Evolutionary conservation across 2,329 filamentous ascomycete species (phyloP).

Genomic region (Arthrobotrys megalospora): DNA sequence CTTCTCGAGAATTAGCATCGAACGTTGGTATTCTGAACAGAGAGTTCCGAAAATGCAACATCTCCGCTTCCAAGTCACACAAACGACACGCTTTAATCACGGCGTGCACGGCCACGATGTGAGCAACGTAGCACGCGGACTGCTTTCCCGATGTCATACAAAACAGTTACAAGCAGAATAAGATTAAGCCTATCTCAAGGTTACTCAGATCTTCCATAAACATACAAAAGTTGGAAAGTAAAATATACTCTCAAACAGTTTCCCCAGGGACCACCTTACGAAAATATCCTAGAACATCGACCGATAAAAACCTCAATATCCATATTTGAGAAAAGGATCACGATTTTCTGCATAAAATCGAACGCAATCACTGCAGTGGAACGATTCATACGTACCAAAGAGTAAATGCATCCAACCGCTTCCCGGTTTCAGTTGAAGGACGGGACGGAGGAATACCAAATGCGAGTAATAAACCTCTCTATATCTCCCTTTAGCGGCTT

Average conservation of each 20-base stretch:
- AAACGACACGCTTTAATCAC: conserved; percentile 4
- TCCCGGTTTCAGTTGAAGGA: conserved; percentile 38
- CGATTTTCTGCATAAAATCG: conserved; percentile 32
- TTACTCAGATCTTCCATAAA: conserved; percentile 5
- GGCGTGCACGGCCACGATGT: conserved; percentile 11
- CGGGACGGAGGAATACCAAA: conserved; percentile 41
- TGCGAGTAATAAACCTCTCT: conserved; percentile 3
- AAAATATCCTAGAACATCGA: background rate
- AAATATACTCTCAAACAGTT: background rate
- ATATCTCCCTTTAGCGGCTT: background rate
- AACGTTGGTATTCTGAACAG: background rate
- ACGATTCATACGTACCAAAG: conserved; percentile 1
- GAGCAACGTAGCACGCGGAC: conserved; percentile 36
- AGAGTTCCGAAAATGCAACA: conserved; percentile 51
- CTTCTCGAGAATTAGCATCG: background rate
- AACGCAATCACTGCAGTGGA: background rate
- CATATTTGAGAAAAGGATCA: background rate
- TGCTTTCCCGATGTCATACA: conserved; percentile 31
- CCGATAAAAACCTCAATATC: background rate
- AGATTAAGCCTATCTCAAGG: conserved; percentile 13
- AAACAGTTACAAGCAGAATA: background rate
- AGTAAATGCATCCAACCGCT: conserved; percentile 22
- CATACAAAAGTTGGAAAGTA: conserved; percentile 20
- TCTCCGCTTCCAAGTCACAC: conserved; percentile 39
- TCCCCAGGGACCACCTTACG: background rate